Evolutionary conservation across 805 yeast genomes (phyloP).

Genomic region (Hanseniaspora valbyensis): DNA sequence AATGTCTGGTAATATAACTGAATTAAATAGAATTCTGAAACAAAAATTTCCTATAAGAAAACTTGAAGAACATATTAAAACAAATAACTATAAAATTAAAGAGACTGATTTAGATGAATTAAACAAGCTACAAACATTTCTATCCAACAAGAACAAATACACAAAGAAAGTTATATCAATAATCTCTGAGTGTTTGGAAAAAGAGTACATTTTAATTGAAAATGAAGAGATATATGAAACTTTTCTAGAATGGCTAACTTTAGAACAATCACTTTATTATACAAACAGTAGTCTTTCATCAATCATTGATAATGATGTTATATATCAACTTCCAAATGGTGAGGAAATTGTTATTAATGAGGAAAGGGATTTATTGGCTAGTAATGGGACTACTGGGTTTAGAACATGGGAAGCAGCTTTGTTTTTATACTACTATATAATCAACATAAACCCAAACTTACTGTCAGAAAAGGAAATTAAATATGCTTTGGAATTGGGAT

Average conservation of each 20-base stretch:
- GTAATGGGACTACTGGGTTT: constrained; percentile 54
- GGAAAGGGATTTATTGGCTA: constrained; percentile 12
- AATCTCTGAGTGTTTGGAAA: constrained; percentile 4
- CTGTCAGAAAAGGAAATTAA: background rate
- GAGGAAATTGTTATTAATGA: constrained; percentile 2
- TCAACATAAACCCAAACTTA: background rate
- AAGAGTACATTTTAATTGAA: background rate
- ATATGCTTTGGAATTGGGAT: constrained; percentile 60
- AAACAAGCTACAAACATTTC: background rate
- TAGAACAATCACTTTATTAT: constrained; percentile 8
- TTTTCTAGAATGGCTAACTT: constrained; percentile 5
- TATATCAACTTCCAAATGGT: background rate
- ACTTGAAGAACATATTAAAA: background rate
- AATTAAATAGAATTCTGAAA: background rate
- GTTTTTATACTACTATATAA: constrained; percentile 42
- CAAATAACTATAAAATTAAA: background rate
- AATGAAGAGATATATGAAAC: background rate
- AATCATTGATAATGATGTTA: background rate
- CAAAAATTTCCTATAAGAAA: constrained; percentile 8
- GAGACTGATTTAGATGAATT: background rate
- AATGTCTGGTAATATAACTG: background rate
- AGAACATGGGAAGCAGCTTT: constrained; percentile 93
- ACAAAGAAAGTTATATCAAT: background rate
- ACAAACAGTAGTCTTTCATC: background rate
- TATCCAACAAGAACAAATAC: constrained; percentile 1